These are phyloP conservation scores for Penicillium robsamsonii DNA, from an alignment of 495 filamentous ascomycete genomes.

Conservation along the genomic window DNA sequence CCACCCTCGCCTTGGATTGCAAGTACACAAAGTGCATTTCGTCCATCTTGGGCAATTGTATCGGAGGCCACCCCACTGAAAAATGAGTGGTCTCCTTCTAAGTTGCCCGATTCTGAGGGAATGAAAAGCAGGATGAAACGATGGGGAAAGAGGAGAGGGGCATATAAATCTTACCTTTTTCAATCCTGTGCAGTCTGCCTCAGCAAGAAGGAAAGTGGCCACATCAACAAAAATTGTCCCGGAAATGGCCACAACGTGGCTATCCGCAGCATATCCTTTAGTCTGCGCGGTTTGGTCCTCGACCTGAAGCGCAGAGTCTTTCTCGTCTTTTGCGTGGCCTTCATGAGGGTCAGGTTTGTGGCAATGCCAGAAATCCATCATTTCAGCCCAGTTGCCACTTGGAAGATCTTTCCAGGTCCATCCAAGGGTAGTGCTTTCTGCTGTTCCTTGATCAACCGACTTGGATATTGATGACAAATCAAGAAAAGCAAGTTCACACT, in stretches of 20 bases:
- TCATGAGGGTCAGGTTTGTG: constrained; percentile 73
- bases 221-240: constrained; percentile 77
- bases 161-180: constrained; percentile 54
- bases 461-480: neutral
- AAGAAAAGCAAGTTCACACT: constrained; percentile 48
- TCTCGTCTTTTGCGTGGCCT: constrained; percentile 32
- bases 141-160: constrained; percentile 17
- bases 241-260: constrained; percentile 58
- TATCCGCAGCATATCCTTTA: constrained; percentile 75
- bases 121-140: neutral
- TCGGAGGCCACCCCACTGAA: constrained; percentile 67
- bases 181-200: constrained; percentile 59
- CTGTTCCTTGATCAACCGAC: neutral
- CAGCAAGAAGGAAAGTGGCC: constrained; percentile 67
- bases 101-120: constrained; percentile 52
- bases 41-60: constrained; percentile 83
- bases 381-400: constrained; percentile 96
- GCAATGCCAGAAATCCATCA: constrained; percentile 99
- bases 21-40: constrained; percentile 28
- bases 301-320: constrained; percentile 22
- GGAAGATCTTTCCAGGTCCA: constrained; percentile 90
- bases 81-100: constrained; percentile 80
- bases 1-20: constrained; percentile 1
- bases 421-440: constrained; percentile 9
- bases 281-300: constrained; percentile 46